Percentiles rank a stretch among this genome's conserved stretches.
Evolutionary conservation across 139 green algal genomes (phyloP).

Genomic region (Tetraselmis chui): DNA sequence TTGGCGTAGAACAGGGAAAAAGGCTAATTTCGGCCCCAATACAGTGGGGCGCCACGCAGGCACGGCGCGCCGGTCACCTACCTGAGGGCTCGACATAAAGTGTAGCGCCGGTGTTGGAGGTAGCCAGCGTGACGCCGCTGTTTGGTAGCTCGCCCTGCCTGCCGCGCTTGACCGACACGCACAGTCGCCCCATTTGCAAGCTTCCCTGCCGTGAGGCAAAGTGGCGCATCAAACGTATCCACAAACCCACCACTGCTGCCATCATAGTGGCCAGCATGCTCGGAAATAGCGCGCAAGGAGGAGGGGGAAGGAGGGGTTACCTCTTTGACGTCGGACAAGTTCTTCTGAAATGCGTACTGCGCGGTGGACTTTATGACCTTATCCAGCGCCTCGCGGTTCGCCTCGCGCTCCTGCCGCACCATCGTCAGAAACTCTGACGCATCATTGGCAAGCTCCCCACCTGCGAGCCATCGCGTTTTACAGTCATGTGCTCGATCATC

Average conservation of each 20-base stretch:
- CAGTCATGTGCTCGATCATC: no score
- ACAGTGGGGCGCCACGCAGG: no score
- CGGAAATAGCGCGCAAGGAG: no score
- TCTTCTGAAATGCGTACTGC: background rate
- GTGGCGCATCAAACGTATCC: background rate
- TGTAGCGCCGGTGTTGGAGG: constrained; percentile 50
- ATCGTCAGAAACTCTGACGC: constrained; percentile 20
- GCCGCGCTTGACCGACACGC: background rate
- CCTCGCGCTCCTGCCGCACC: constrained; percentile 28
- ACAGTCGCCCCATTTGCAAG: background rate
- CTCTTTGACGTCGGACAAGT: background rate
- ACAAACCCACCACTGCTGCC: no score
- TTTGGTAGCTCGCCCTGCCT: constrained; percentile 54
- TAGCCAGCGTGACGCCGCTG: constrained; percentile 48
- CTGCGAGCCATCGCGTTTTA: no score
- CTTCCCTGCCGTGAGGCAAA: background rate
- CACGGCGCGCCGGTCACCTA: background rate
- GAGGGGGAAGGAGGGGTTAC: background rate
- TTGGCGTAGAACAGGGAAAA: no score
- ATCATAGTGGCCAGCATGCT: no score
- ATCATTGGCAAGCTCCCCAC: background rate
- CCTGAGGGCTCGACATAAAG: constrained; percentile 75
- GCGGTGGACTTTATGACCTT: background rate
- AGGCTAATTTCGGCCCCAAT: no score
- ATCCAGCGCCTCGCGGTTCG: constrained; percentile 36